Base-by-base conservation (phyloP, 78 protist genomes). In the Cavenderia fasciculata region DNA sequence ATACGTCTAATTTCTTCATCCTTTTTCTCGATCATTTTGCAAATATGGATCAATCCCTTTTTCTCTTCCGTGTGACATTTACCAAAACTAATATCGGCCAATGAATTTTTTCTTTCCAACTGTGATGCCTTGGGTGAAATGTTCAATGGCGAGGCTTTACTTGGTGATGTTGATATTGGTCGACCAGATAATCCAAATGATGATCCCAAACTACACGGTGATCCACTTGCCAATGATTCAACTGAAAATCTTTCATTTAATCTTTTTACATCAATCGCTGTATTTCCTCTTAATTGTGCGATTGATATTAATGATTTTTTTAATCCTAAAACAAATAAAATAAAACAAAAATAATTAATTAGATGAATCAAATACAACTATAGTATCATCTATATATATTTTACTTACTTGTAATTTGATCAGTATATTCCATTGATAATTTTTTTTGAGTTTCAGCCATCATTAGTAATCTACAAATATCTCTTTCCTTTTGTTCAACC, bases 361-460 rank as follows among this genome's bases (percentile, higher is more conserved):
- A 21, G 10, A 52, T 52, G 10, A 52, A 52, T 19, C 4, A 19
- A 19, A 52, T 21, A 21, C 21, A 52, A 52, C 10, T 21, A 52
- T 21, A 52, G 10, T 21, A 52, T 21, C 4, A 21, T 10, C 8
- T 21, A 12, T 52, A 12, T 21, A 12, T 19, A 21, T 10, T 34
- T 40, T 10, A 61, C 40, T 18, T 63, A 63, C 72, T 63, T 27
- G 72, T 63, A 19, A 63, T 63, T 34, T 63, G 72, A 63, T 63
- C 72, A 63, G 38, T 63, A 40, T 36, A 40, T 40, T 63, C 72
- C n/a, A 82, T 82, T 54, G 74, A 57, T 52, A 43, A 36, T 46
- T 69, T 82, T 18, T 82, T 82, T 19, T 82, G 90, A 52, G 25
- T 82, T 25, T 82, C 90, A 6, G 90, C 90, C 2, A 82, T 78